Conservation (phyloP, 2,329 filamentous ascomycete genomes). For the Shiraia sp. region DNA sequence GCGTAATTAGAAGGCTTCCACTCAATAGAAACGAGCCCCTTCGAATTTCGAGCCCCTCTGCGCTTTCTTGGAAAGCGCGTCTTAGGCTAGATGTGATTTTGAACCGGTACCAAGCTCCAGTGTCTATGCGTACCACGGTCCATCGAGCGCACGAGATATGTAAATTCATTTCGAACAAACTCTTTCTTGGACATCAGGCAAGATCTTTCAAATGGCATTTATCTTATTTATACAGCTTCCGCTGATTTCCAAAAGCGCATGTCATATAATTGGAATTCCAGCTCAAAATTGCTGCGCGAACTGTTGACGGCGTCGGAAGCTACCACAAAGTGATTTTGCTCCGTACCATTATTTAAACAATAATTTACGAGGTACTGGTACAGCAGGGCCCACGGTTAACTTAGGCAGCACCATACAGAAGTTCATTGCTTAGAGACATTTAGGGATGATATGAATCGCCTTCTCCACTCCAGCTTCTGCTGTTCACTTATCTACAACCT, state of each 20-base stretch:
- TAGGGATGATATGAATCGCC: conserved; percentile 1
- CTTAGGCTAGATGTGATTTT: too few relatives aligned
- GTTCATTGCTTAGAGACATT: background rate
- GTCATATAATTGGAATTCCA: background rate
- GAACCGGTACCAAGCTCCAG: too few relatives aligned
- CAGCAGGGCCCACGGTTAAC: conserved; percentile 2
- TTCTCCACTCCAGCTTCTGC: conserved; percentile 4
- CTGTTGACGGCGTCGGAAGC: background rate
- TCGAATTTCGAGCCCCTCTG: too few relatives aligned
- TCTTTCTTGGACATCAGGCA: too few relatives aligned
- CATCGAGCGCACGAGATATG: too few relatives aligned
- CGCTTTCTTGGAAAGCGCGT: too few relatives aligned
- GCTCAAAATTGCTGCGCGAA: background rate
- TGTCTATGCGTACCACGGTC: too few relatives aligned
- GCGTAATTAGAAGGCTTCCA: too few relatives aligned
- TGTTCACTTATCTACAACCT: conserved; percentile 2
- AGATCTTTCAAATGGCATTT: too few relatives aligned
- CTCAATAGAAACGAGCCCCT: too few relatives aligned
- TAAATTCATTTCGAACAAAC: too few relatives aligned
- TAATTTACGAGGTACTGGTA: conserved; percentile 1
- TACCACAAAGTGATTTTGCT: background rate
- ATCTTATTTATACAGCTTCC: background rate
- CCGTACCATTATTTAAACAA: conserved; percentile 1
- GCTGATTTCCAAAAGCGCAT: background rate
- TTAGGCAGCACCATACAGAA: conserved; percentile 1